Base-by-base conservation (phyloP, 2,329 filamentous ascomycete species). In the Curvularia hawaiiensis region DNA sequence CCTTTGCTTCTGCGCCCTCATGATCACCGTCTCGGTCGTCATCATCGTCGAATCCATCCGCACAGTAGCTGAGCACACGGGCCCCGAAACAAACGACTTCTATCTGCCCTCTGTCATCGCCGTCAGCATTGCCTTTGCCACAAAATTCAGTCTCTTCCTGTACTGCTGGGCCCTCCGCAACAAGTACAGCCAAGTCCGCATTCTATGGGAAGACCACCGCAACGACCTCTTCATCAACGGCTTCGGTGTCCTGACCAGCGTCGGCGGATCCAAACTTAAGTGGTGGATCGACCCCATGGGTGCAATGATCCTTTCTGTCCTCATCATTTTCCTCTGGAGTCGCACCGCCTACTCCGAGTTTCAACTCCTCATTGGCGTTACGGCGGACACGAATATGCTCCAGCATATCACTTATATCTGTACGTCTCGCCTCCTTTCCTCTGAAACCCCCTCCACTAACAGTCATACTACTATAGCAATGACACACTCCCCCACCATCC, bases 161-260 rank as follows among this genome's bases (percentile, higher is more conserved):
- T 98, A 97, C 80, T 98, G 95, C 79, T 98, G 90, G 87, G 87
- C 91, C 4, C 79, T 98, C 69, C 89, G 94, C 65, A 89, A 97
- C 79, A 90, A 91, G 69, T 97, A 98, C 80, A 92, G 88, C 59
- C 93, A 97, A 76, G 87, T 97, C 62, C 86, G 90, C 56, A 97
- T 97, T 73, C 81, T 98, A 14, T 97, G 92, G 93, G 91, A 96
- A 76, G 94, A 98, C 72, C 95, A 99, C 79, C 89, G 95, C 60
- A 99, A 99, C 73, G 95, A 99, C 73, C 82, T 99, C n/a, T 83
- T 97, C 69, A 92, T 99, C 83, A 99, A 98, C 75, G 92, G 92
- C 52, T 92, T 96, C 66, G 92, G 90, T 85, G 88, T 98, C 62
- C 78, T 97, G 53, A 97, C 93, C 1, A 94, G 90, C 3, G 88